Evolutionary conservation across 768 basidiomycete genomes (phyloP).

Genomic region (Candolleomyces eurysporus): DNA sequence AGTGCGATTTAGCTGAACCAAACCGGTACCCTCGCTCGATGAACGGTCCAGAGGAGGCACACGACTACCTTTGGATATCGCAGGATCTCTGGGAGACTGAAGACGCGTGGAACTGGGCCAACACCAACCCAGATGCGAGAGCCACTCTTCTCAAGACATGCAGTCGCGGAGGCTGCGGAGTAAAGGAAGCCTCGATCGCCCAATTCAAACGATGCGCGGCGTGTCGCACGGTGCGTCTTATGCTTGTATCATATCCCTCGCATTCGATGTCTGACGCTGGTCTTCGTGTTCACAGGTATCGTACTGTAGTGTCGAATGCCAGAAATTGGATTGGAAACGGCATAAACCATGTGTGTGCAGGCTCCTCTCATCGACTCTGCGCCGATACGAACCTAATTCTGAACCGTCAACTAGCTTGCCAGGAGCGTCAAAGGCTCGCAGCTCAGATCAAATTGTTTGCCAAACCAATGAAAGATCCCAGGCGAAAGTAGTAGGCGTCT

Average conservation of each 20-base stretch:
- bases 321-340: constrained; percentile 12
- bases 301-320: constrained; percentile 14
- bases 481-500: no score
- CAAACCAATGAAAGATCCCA: no score
- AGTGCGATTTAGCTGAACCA: constrained; percentile 22
- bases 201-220: constrained; percentile 41
- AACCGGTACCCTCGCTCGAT: constrained; percentile 23
- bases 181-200: constrained; percentile 28
- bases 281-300: constrained; percentile 6
- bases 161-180: constrained; percentile 25
- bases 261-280: neutral
- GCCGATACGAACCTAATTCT: no score
- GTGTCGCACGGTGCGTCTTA: constrained; percentile 27
- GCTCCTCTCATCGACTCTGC: no score
- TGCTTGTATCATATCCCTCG: neutral
- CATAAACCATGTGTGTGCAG: no score
- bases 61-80: constrained; percentile 44
- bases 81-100: constrained; percentile 44
- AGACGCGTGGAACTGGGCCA: constrained; percentile 43
- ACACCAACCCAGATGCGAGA: constrained; percentile 31
- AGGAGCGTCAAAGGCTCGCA: no score
- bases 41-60: constrained; percentile 43
- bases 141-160: constrained; percentile 32
- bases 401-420: no score
- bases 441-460: no score